A percentile compares a stretch with the other conserved stretches of the same genome.
Evolutionary conservation across 2,329 filamentous ascomycete species (phyloP).

Genomic region (Colletotrichum lini): DNA sequence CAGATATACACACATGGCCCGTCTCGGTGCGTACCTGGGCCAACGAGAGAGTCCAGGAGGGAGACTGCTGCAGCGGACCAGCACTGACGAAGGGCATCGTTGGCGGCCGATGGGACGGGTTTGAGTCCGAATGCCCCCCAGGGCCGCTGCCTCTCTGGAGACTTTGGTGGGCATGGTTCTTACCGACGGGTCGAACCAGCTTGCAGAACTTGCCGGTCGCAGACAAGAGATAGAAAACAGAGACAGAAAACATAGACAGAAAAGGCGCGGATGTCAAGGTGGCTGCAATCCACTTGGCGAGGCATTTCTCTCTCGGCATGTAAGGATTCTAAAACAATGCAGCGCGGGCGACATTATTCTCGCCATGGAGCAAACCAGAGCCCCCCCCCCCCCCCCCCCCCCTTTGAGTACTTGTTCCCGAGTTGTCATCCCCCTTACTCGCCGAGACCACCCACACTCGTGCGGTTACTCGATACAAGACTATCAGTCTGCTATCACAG

Average conservation of each 20-base stretch:
- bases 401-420: neutral
- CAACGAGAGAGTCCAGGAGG: conserved; percentile 11
- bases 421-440: too few relatives aligned
- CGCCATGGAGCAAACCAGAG: neutral
- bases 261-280: neutral
- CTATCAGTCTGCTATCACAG: neutral
- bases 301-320: neutral
- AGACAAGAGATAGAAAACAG: too few relatives aligned
- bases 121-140: neutral
- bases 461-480: neutral
- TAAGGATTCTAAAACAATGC: conserved; percentile 11
- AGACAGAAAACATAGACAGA: neutral
- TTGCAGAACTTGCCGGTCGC: neutral
- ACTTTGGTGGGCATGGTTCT: neutral
- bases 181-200: neutral
- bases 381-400: too few relatives aligned
- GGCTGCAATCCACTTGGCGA: neutral
- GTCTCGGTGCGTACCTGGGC: conserved; percentile 25
- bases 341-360: neutral
- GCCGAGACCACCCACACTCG: too few relatives aligned
- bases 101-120: neutral
- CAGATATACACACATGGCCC: neutral
- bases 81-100: neutral
- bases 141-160: neutral
- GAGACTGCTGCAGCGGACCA: neutral